These are phyloP conservation scores for Carex scoparia DNA, from an alignment of 176 grass and related monocot genomes.

Conservation along the genomic window DNA sequence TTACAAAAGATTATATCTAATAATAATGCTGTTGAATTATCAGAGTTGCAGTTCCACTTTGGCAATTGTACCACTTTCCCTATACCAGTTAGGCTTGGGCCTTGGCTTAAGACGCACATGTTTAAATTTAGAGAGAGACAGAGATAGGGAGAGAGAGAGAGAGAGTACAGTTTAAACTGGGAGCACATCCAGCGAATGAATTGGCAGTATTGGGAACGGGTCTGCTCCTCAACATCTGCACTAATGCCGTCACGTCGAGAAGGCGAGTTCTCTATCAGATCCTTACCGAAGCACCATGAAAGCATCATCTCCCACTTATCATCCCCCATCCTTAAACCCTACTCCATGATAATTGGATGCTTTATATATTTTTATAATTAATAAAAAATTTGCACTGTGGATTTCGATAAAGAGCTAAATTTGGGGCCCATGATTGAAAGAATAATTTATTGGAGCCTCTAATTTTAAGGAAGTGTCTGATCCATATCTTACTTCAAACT, in stretches of 20 bases:
- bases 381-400: neutral
- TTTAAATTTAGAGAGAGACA: constrained; percentile 7
- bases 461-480: neutral
- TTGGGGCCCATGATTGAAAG: neutral
- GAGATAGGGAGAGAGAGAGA: neutral
- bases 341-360: neutral
- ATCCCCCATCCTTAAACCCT: constrained; percentile 10
- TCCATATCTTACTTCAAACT: neutral
- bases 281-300: constrained; percentile 59
- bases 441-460: neutral
- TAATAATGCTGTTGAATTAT: neutral
- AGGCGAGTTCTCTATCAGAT: constrained; percentile 58
- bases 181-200: constrained; percentile 64
- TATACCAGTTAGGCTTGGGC: neutral
- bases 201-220: constrained; percentile 56
- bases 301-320: constrained; percentile 23
- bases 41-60: neutral
- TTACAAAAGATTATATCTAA: neutral
- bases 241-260: constrained; percentile 70
- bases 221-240: constrained; percentile 44
- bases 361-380: neutral
- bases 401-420: neutral
- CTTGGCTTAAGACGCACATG: neutral
- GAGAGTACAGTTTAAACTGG: constrained; percentile 55
- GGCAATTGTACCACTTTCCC: neutral